A percentile compares a stretch with the other conserved stretches of the same genome.
Evolutionary conservation across 2,329 filamentous ascomycete species (phyloP).

Genomic region (Coniochaeta pulveracea): DNA sequence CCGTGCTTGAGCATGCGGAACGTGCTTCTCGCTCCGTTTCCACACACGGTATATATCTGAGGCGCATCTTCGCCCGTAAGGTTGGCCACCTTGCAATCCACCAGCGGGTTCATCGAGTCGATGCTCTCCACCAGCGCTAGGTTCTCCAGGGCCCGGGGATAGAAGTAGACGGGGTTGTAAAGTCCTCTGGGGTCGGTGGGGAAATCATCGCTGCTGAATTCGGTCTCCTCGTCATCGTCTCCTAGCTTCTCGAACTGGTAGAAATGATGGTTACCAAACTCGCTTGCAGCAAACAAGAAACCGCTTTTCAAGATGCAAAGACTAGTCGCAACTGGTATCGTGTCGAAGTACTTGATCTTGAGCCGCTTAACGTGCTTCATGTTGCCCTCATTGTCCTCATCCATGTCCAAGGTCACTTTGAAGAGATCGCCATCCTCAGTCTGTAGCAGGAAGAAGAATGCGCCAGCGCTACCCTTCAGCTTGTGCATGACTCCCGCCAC

Average conservation of each 20-base stretch:
- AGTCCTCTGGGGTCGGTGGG: slow-evolving; percentile 61
- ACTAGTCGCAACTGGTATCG: slow-evolving; percentile 76
- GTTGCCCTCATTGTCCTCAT: slow-evolving; percentile 67
- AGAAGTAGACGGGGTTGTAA: slow-evolving; percentile 76
- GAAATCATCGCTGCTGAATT: slow-evolving; percentile 76
- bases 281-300: slow-evolving; percentile 84
- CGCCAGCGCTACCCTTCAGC: slow-evolving; percentile 67
- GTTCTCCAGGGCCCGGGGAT: slow-evolving; percentile 69
- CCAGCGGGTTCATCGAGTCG: slow-evolving; percentile 78
- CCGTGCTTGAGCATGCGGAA: slow-evolving; percentile 92
- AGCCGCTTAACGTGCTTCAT: slow-evolving; percentile 69
- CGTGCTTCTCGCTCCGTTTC: slow-evolving; percentile 76
- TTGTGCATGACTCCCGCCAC: slow-evolving; percentile 95
- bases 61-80: slow-evolving; percentile 86
- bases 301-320: slow-evolving; percentile 92
- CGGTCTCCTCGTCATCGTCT: slow-evolving; percentile 82
- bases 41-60: slow-evolving; percentile 89
- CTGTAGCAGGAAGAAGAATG: slow-evolving; percentile 95
- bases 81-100: slow-evolving; percentile 88
- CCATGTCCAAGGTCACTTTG: slow-evolving; percentile 89
- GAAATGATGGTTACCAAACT: slow-evolving; percentile 87
- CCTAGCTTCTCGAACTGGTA: slow-evolving; percentile 97
- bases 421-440: slow-evolving; percentile 97
- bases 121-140: slow-evolving; percentile 76
- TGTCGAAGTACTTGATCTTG: slow-evolving; percentile 97